Conservation (phyloP, 129 eudicot genomes). For the Smallanthus sonchifolius region DNA sequence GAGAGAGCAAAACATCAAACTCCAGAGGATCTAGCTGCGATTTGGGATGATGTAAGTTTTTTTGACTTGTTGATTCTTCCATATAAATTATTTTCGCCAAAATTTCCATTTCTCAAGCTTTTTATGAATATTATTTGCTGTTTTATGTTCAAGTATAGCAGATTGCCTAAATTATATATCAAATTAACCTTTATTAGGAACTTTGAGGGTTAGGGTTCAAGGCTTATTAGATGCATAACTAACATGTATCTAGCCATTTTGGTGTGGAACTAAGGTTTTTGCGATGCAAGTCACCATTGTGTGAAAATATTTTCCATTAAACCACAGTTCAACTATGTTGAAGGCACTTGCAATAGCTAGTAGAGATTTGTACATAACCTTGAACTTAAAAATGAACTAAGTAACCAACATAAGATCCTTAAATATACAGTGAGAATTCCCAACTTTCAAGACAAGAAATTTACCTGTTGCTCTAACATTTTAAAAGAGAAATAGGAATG, state of each 20-base stretch:
- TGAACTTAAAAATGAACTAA: neutral
- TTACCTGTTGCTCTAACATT: neutral
- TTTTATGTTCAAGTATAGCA: constrained; percentile 1
- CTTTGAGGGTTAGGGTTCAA: neutral
- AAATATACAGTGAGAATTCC: neutral
- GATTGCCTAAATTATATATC: neutral
- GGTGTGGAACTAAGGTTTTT: constrained; percentile 1
- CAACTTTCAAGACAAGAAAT: neutral
- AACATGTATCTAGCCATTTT: neutral
- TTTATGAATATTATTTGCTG: neutral
- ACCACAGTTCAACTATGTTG: neutral
- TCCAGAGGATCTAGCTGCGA: constrained; percentile 61
- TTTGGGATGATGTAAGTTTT: constrained; percentile 83
- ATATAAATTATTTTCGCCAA: neutral
- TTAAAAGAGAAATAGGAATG: neutral
- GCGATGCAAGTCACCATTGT: neutral
- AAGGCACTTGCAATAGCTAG: constrained; percentile 2
- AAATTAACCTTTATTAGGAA: neutral
- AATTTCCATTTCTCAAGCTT: neutral
- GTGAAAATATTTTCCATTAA: neutral
- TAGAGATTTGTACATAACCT: neutral
- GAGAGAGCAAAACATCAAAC: constrained; percentile 63
- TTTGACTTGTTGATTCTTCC: constrained; percentile 6
- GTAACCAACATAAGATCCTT: neutral
- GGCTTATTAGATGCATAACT: neutral